These are phyloP conservation scores for Claviceps sp. DNA, from an alignment of 2,329 filamentous ascomycete species.

Conservation along the genomic window DNA sequence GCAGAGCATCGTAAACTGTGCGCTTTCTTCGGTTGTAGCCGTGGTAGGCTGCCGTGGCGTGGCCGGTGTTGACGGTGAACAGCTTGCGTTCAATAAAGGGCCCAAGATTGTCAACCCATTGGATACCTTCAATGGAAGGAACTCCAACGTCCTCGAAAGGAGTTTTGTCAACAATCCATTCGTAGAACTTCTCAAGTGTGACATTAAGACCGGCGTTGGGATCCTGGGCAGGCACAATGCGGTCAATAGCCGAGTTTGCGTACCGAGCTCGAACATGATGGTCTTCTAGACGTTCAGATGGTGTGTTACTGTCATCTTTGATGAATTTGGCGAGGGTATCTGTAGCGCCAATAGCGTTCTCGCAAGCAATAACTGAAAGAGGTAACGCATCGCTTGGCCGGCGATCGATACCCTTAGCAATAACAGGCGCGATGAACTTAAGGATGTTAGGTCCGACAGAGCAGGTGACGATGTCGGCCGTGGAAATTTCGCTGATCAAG, in stretches of 20 bases:
- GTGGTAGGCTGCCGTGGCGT: constrained; percentile 92
- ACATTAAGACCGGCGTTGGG: constrained; percentile 72
- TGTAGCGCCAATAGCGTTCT: constrained; percentile 93
- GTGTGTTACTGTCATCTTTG: constrained; percentile 59
- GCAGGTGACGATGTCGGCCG: constrained; percentile 86
- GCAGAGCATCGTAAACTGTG: constrained; percentile 80
- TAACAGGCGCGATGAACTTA: constrained; percentile 89
- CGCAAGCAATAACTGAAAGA: constrained; percentile 87
- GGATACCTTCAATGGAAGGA: constrained; percentile 72
- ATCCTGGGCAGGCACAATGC: constrained; percentile 88
- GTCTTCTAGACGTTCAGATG: constrained; percentile 49
- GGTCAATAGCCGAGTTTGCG: constrained; percentile 96
- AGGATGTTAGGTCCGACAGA: constrained; percentile 94
- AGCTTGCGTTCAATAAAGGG: constrained; percentile 99
- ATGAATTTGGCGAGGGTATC: constrained; percentile 75
- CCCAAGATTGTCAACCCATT: constrained; percentile 82
- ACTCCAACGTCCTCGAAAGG: constrained; percentile 57
- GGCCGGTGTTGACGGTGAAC: constrained; percentile 97
- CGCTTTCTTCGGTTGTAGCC: constrained; percentile 76
- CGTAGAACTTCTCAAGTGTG: constrained; percentile 95
- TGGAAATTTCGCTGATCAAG: constrained; percentile 71
- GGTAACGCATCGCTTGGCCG: constrained; percentile 53
- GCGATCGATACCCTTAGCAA: constrained; percentile 82
- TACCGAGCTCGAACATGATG: constrained; percentile 69
- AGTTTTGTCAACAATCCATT: constrained; percentile 89